Evolutionary conservation across 2,329 filamentous ascomycete species (phyloP).

Genomic region (Venturia asperata): DNA sequence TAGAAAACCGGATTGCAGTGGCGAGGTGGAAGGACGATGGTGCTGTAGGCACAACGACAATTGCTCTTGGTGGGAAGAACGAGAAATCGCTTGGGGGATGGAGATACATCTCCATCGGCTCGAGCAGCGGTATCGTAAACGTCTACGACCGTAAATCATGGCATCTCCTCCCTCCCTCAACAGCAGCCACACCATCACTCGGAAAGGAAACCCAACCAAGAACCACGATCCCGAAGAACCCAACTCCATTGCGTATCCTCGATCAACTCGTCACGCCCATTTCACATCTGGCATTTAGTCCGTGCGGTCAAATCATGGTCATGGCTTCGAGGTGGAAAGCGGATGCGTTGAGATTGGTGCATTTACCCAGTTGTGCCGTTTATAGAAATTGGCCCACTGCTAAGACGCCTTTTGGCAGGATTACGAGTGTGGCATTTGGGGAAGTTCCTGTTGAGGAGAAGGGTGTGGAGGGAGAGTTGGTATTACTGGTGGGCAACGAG

Average conservation of each 20-base stretch:
- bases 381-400: conserved; percentile 96
- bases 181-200: conserved; percentile 18
- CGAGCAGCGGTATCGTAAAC: conserved; percentile 81
- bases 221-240: conserved; percentile 54
- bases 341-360: conserved; percentile 78
- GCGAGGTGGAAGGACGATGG: conserved; percentile 88
- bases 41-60: conserved; percentile 73
- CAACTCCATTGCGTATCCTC: conserved; percentile 64
- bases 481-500: conserved; percentile 84
- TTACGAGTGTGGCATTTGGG: conserved; percentile 52
- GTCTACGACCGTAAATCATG: conserved; percentile 77
- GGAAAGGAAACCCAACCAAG: conserved; percentile 27
- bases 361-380: conserved; percentile 85
- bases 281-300: conserved; percentile 71
- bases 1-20: conserved; percentile 60
- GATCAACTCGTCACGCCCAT: conserved; percentile 85
- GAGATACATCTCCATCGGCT: conserved; percentile 83
- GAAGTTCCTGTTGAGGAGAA: conserved; percentile 25
- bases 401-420: conserved; percentile 77
- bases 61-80: conserved; percentile 66
- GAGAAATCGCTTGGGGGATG: conserved; percentile 64
- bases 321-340: conserved; percentile 83
- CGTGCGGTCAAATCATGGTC: conserved; percentile 81
- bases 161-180: conserved; percentile 21
- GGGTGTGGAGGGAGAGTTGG: conserved; percentile 49